Percentiles rank a stretch among this genome's conserved stretches.
Conservation (phyloP, 768 basidiomycete genomes). For the Pleurotus sapidus region DNA sequence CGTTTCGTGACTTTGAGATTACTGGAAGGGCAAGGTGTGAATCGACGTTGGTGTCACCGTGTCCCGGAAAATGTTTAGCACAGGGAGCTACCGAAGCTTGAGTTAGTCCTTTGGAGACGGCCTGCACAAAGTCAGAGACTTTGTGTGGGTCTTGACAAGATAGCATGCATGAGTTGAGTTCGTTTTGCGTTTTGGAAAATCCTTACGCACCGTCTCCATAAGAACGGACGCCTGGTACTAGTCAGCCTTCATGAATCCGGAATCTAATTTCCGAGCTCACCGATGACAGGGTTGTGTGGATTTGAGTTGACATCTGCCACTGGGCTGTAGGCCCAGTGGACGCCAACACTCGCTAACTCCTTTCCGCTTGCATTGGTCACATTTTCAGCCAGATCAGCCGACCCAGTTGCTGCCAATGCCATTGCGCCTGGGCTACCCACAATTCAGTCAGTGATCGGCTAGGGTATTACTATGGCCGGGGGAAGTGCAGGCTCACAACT, state of each 20-base stretch:
- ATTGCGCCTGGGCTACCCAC: slow-evolving; percentile 64
- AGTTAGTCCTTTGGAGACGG: slow-evolving; percentile 47
- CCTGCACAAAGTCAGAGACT: slow-evolving; percentile 46
- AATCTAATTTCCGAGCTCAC: slow-evolving; percentile 27
- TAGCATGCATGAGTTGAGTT: background rate
- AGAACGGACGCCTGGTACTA: slow-evolving; percentile 55
- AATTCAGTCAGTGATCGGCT: background rate
- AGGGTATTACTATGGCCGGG: background rate
- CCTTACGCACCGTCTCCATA: slow-evolving; percentile 57
- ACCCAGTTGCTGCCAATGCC: slow-evolving; percentile 60
- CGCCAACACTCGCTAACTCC: slow-evolving; percentile 59
- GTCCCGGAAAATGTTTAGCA: slow-evolving; percentile 73
- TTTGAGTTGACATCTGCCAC: slow-evolving; percentile 76
- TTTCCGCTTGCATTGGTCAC: slow-evolving; percentile 45
- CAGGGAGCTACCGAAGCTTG: slow-evolving; percentile 53
- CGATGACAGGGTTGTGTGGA: slow-evolving; percentile 67
- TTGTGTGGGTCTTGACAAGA: slow-evolving; percentile 45
- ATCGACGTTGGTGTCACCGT: slow-evolving; percentile 71
- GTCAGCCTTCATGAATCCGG: background rate
- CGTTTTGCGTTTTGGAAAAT: background rate
- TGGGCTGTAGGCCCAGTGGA: slow-evolving; percentile 73
- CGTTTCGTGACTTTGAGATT: slow-evolving; percentile 46
- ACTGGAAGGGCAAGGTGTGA: slow-evolving; percentile 66
- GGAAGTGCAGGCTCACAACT: slow-evolving; percentile 49
- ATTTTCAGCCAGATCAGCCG: slow-evolving; percentile 39